phyloP scores from a whole-genome alignment of 1,284 basidiomycete genomes.

The Xerocomus nothofagi region DNA sequence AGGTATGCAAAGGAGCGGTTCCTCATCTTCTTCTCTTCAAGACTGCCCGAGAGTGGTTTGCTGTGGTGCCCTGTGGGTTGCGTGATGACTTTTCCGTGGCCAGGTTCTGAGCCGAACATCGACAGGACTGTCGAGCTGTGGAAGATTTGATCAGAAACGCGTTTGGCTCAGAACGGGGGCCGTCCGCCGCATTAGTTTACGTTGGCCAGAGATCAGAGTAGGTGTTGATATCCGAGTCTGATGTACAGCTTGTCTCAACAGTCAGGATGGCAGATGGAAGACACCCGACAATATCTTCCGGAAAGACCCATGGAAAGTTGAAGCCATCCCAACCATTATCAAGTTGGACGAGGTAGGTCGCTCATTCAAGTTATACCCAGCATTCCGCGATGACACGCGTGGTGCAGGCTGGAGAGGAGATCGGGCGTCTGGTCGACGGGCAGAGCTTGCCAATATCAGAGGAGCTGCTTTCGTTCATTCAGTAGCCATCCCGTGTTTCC shows the following conservation, averaged over 20 bases:
- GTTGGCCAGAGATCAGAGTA: slow-evolving; percentile 72
- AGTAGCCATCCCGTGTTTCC: slow-evolving; percentile 10
- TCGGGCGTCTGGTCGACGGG: slow-evolving; percentile 58
- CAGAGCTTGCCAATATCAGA: slow-evolving; percentile 33
- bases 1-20: slow-evolving; percentile 47
- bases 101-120: slow-evolving; percentile 10
- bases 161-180: slow-evolving; percentile 54
- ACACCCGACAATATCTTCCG: slow-evolving; percentile 61
- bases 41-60: slow-evolving; percentile 42
- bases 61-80: slow-evolving; percentile 68
- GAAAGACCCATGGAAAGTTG: slow-evolving; percentile 63
- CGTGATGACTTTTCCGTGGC: not conserved
- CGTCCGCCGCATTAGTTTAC: slow-evolving; percentile 67
- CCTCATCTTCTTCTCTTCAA: slow-evolving; percentile 67
- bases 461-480: slow-evolving; percentile 23
- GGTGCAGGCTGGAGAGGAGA: slow-evolving; percentile 49
- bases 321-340: slow-evolving; percentile 72
- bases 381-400: slow-evolving; percentile 1
- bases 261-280: slow-evolving; percentile 64
- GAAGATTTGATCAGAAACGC: slow-evolving; percentile 58
- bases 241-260: slow-evolving; percentile 2
- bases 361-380: slow-evolving; percentile 3
- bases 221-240: slow-evolving; percentile 31
- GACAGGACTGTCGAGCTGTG: slow-evolving; percentile 72
- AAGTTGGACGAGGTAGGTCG: slow-evolving; percentile 62